These are phyloP conservation scores for Heterobasidion annosum DNA, from an alignment of 1,284 basidiomycete species.

Conservation along the genomic window DNA sequence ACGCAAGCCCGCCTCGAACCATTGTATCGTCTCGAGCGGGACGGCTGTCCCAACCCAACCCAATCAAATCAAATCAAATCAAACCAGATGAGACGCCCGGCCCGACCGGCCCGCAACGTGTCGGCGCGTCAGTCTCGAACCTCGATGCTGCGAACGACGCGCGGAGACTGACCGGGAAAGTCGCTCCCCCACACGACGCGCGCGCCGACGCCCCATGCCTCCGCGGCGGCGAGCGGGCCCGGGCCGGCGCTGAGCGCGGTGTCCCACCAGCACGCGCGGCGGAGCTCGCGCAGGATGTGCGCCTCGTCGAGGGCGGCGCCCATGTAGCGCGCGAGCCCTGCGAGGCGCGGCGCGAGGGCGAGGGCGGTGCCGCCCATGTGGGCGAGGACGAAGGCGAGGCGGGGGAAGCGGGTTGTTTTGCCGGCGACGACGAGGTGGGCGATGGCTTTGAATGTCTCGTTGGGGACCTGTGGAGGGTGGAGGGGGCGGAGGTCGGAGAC, in stretches of 20 bases:
- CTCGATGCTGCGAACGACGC: neutral
- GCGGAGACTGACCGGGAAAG: slow-evolving; percentile 46
- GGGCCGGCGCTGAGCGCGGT: slow-evolving; percentile 53
- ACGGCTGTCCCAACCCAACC: slow-evolving; percentile 33
- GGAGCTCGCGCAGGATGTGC: slow-evolving; percentile 58
- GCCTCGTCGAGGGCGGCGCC: slow-evolving; percentile 48
- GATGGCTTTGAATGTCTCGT: slow-evolving; percentile 73
- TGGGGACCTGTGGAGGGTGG: slow-evolving; percentile 43
- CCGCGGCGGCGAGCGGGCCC: slow-evolving; percentile 37
- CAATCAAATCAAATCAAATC: too few relatives aligned
- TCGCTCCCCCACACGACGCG: slow-evolving; percentile 62
- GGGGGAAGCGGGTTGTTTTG: slow-evolving; percentile 48
- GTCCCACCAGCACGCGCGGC: slow-evolving; percentile 55
- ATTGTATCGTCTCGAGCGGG: slow-evolving; percentile 38
- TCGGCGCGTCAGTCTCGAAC: neutral
- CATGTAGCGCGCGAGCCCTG: slow-evolving; percentile 56
- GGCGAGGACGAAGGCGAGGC: slow-evolving; percentile 55
- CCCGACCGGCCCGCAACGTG: too few relatives aligned
- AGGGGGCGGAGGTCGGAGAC: neutral
- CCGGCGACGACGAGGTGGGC: slow-evolving; percentile 64
- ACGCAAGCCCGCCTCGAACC: slow-evolving; percentile 48
- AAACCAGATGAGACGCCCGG: too few relatives aligned
- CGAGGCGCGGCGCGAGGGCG: slow-evolving; percentile 56
- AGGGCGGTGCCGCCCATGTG: slow-evolving; percentile 59
- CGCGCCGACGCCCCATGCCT: slow-evolving; percentile 35